These are phyloP conservation scores for Papilionanthe hybrid DNA, from an alignment of 116 monocot species.

Conservation along the genomic window DNA sequence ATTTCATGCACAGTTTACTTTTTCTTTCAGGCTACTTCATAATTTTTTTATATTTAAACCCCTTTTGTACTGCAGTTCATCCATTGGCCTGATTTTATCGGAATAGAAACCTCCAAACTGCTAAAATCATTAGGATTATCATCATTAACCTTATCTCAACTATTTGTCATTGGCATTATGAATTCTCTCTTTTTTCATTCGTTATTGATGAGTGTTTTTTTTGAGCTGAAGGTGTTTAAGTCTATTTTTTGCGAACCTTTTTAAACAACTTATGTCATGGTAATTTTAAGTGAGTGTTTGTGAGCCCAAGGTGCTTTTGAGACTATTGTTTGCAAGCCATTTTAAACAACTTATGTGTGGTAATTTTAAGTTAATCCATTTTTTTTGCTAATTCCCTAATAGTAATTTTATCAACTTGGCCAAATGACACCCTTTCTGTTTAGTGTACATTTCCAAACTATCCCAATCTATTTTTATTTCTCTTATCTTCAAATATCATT, in stretches of 20 bases:
- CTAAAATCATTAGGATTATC: neutral
- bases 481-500: no score
- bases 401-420: neutral
- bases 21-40: neutral
- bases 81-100: neutral
- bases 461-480: no score
- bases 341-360: neutral
- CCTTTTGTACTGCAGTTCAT: neutral
- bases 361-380: neutral
- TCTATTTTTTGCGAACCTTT: neutral
- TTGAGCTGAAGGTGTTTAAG: neutral
- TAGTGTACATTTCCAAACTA: neutral
- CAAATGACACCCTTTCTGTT: neutral
- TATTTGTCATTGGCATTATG: neutral
- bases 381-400: neutral
- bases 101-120: neutral
- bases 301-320: neutral
- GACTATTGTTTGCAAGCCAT: neutral
- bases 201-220: neutral
- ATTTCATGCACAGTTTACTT: neutral
- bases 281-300: neutral
- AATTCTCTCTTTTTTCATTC: neutral
- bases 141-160: neutral
- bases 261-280: neutral
- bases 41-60: neutral